These are phyloP conservation scores for Cornus suecica DNA, from an alignment of 148 eudicot genomes.

Conservation along the genomic window DNA sequence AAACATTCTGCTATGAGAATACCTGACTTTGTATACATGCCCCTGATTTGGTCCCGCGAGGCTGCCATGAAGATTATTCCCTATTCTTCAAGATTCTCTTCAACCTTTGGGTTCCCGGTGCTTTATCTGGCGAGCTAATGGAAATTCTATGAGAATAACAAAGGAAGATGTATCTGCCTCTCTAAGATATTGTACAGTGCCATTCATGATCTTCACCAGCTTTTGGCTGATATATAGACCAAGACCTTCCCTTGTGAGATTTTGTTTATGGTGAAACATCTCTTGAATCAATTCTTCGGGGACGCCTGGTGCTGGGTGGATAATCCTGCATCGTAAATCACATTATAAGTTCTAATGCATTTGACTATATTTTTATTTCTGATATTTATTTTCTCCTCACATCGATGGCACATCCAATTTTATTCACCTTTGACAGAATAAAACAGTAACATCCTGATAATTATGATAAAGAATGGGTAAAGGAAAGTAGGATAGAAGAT, in stretches of 20 bases:
- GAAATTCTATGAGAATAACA: conserved; percentile 65
- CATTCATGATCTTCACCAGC: conserved; percentile 77
- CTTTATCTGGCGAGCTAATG: conserved; percentile 37
- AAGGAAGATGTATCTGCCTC: conserved; percentile 68
- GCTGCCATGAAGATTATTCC: background rate
- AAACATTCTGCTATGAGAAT: background rate
- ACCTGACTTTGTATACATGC: background rate
- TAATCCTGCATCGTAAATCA: conserved; percentile 49
- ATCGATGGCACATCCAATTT: background rate
- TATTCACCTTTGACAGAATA: background rate
- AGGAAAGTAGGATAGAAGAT: background rate
- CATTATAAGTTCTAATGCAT: background rate
- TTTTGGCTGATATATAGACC: conserved; percentile 77
- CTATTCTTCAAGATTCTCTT: background rate
- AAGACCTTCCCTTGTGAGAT: conserved; percentile 81
- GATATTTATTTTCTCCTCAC: background rate
- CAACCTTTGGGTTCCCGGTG: background rate
- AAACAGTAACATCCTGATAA: background rate
- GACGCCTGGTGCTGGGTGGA: conserved; percentile 85
- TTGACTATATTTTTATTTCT: background rate
- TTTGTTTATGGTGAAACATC: conserved; percentile 71
- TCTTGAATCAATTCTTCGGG: conserved; percentile 71
- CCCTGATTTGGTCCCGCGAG: background rate
- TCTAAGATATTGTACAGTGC: conserved; percentile 72
- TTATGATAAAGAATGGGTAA: background rate